A percentile compares a stretch with the other conserved stretches of the same genome.
phyloP scores from a whole-genome alignment of 2,329 filamentous ascomycete genomes.

The Ampelomyces quisqualis region DNA sequence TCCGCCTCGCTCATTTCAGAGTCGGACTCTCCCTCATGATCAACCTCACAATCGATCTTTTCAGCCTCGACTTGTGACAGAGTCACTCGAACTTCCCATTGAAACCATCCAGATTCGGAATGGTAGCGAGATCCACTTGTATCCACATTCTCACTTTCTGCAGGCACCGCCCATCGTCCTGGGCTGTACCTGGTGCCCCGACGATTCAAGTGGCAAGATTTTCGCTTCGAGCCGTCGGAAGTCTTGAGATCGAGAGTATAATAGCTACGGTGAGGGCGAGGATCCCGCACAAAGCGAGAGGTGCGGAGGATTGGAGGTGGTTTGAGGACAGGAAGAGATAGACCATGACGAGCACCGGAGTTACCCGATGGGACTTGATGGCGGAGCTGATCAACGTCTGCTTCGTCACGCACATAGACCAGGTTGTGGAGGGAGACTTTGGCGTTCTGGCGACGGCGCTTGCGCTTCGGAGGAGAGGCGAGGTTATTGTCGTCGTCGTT shows the following conservation, averaged over 20 bases:
- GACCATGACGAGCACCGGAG: not conserved
- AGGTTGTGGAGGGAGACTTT: not conserved
- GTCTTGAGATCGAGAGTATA: no score
- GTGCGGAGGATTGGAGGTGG: not conserved
- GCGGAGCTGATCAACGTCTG: not conserved
- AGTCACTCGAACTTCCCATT: no score
- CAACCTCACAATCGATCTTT: no score
- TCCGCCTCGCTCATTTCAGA: no score
- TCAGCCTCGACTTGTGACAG: no score
- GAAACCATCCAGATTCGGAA: no score
- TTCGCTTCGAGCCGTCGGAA: not conserved
- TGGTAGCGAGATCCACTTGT: no score
- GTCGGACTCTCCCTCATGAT: no score
- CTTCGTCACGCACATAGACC: not conserved
- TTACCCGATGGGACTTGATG: no score
- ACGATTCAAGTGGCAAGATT: not conserved
- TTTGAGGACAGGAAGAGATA: not conserved
- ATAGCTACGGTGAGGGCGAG: not conserved
- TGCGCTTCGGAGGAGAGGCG: not conserved
- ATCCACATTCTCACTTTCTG: not conserved
- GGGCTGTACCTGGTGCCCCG: not conserved
- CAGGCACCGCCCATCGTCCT: not conserved
- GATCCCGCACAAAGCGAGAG: not conserved
- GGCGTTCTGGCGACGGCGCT: not conserved
- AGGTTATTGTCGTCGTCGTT: not conserved